Evolutionary conservation across 305 asterid genomes (phyloP).

Genomic region (Euphrasia arctica): DNA sequence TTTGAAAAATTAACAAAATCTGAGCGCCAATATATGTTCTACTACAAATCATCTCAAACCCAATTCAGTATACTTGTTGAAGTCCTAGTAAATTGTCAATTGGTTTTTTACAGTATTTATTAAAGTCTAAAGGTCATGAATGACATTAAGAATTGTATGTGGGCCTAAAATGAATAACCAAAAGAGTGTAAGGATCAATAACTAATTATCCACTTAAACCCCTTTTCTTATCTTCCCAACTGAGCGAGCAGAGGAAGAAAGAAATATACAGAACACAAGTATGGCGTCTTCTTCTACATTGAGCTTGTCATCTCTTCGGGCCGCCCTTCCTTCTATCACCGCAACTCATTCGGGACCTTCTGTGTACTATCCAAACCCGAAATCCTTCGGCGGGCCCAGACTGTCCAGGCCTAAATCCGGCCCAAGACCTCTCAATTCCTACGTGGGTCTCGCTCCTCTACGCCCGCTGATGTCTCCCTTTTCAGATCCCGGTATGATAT

Average conservation of each 20-base stretch:
- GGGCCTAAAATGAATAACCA: background rate
- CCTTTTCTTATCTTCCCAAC: slow-evolving; percentile 13
- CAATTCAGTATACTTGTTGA: too few relatives aligned
- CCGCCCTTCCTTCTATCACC: slow-evolving; percentile 53
- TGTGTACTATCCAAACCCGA: slow-evolving; percentile 27
- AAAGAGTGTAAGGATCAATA: slow-evolving; percentile 12
- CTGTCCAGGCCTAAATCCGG: slow-evolving; percentile 31
- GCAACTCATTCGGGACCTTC: slow-evolving; percentile 36
- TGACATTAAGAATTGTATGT: background rate
- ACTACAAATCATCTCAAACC: too few relatives aligned
- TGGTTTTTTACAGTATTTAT: too few relatives aligned
- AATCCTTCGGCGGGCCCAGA: slow-evolving; percentile 34
- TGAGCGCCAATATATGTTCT: too few relatives aligned
- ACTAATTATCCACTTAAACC: slow-evolving; percentile 22
- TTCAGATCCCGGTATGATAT: slow-evolving; percentile 40
- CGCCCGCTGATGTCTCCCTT: slow-evolving; percentile 40
- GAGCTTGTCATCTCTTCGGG: slow-evolving; percentile 53
- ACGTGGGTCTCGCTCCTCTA: slow-evolving; percentile 55
- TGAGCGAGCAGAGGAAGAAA: slow-evolving; percentile 19
- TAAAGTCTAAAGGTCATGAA: background rate
- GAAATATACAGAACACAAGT: background rate
- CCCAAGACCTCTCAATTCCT: slow-evolving; percentile 36
- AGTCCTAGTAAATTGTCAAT: too few relatives aligned
- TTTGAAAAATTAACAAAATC: too few relatives aligned
- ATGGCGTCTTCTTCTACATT: slow-evolving; percentile 55